Evolutionary conservation across 306 rosid genomes (phyloP).

Genomic region (Cicer yamashitae): DNA sequence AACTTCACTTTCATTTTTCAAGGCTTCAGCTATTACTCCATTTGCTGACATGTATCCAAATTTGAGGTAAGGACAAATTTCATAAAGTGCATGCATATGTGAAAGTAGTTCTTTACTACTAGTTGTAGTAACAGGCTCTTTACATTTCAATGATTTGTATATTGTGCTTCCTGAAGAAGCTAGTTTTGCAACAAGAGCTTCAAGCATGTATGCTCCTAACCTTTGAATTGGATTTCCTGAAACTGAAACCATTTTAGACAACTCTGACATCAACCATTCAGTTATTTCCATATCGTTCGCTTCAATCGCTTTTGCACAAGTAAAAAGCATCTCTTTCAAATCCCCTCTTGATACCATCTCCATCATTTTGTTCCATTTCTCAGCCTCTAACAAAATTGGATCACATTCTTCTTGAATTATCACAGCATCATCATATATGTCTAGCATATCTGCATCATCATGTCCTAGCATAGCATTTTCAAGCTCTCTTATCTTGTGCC

Average conservation of each 20-base stretch:
- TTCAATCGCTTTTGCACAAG: constrained; percentile 76
- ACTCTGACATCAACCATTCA: constrained; percentile 70
- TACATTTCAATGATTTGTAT: constrained; percentile 75
- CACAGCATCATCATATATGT: constrained; percentile 28
- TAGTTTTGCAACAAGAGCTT: constrained; percentile 84
- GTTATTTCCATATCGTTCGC: constrained; percentile 61
- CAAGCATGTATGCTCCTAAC: constrained; percentile 85
- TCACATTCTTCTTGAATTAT: constrained; percentile 43
- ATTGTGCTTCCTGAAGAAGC: constrained; percentile 88
- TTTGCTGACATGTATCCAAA: constrained; percentile 91
- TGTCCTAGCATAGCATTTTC: constrained; percentile 83
- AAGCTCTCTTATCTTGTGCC: constrained; percentile 81
- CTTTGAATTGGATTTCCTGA: constrained; percentile 82
- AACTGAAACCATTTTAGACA: constrained; percentile 78
- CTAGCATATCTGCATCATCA: constrained; percentile 59
- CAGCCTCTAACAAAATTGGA: constrained; percentile 50
- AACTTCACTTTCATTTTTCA: constrained; percentile 65
- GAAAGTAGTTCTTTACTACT: constrained; percentile 71
- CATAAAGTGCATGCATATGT: constrained; percentile 81
- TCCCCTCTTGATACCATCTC: constrained; percentile 69
- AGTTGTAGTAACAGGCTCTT: constrained; percentile 57
- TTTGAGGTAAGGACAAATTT: constrained; percentile 83
- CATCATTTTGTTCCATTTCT: constrained; percentile 62
- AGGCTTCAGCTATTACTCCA: constrained; percentile 90
- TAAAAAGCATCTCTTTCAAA: constrained; percentile 72